phyloP scores from a whole-genome alignment of 148 eudicot genomes.

The Vaccinium darrowii region DNA sequence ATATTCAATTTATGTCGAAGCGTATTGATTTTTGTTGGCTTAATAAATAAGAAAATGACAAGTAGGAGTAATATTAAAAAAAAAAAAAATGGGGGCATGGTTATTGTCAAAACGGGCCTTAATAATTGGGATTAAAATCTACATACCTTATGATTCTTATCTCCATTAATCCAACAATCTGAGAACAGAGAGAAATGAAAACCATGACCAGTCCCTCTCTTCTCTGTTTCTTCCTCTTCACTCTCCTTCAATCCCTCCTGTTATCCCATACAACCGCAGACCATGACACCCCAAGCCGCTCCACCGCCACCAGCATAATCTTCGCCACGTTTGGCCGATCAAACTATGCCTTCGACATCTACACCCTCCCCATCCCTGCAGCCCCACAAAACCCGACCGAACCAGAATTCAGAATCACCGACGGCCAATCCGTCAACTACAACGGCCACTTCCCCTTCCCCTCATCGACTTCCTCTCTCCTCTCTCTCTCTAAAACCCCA shows the following conservation, averaged over 20 bases:
- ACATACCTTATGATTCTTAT: too few relatives aligned
- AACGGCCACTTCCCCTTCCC: constrained; percentile 64
- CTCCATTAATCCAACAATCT: neutral
- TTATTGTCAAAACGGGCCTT: too few relatives aligned
- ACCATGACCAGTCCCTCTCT: neutral
- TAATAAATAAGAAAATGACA: too few relatives aligned
- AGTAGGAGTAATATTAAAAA: too few relatives aligned
- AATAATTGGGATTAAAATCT: too few relatives aligned
- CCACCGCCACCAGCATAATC: constrained; percentile 34
- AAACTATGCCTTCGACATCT: constrained; percentile 68
- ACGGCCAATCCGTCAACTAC: constrained; percentile 68
- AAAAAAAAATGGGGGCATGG: too few relatives aligned
- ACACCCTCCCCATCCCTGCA: constrained; percentile 38
- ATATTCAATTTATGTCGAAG: too few relatives aligned
- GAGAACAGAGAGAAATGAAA: constrained; percentile 5
- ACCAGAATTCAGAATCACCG: constrained; percentile 57
- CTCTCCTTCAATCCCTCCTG: neutral
- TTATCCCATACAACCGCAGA: neutral
- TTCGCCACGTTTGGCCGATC: constrained; percentile 55
- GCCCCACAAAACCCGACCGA: constrained; percentile 14
- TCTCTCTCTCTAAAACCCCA: constrained; percentile 11
- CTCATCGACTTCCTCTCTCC: constrained; percentile 24
- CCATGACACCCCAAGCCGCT: neutral
- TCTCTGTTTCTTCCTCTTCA: neutral
- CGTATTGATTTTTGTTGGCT: too few relatives aligned